A percentile compares a stretch with the other conserved stretches of the same genome.
These are phyloP conservation scores for Nakazawaea sp. DNA, from an alignment of 805 yeast genomes.

Conservation along the genomic window DNA sequence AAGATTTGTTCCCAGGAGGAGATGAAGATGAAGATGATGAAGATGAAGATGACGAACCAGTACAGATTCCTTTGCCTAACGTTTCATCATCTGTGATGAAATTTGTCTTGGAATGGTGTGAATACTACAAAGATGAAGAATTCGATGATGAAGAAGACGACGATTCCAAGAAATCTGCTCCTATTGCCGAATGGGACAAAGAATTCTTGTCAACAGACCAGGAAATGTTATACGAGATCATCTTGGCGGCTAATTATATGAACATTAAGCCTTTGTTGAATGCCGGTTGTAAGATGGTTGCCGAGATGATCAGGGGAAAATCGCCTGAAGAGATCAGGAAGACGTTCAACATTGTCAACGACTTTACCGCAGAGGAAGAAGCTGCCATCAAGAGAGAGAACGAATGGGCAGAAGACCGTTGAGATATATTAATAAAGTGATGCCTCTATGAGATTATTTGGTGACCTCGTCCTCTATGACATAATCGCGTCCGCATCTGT, in stretches of 20 bases:
- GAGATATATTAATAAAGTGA: neutral
- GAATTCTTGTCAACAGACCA: slow-evolving; percentile 91
- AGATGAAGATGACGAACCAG: slow-evolving; percentile 59
- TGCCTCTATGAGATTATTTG: no score
- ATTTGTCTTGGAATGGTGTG: slow-evolving; percentile 95
- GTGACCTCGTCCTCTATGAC: no score
- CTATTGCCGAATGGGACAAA: slow-evolving; percentile 94
- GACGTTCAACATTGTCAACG: slow-evolving; percentile 74
- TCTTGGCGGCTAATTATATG: slow-evolving; percentile 73
- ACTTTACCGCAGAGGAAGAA: slow-evolving; percentile 82
- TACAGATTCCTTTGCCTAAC: slow-evolving; percentile 84
- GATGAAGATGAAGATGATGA: slow-evolving; percentile 16
- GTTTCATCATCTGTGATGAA: slow-evolving; percentile 82
- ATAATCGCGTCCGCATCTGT: no score
- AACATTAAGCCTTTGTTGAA: slow-evolving; percentile 70
- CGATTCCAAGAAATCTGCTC: slow-evolving; percentile 81
- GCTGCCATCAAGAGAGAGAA: slow-evolving; percentile 83
- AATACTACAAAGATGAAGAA: slow-evolving; percentile 78
- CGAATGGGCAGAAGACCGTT: slow-evolving; percentile 86
- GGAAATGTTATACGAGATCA: slow-evolving; percentile 77
- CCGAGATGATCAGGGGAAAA: slow-evolving; percentile 78
- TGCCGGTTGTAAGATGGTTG: slow-evolving; percentile 76
- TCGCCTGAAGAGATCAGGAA: slow-evolving; percentile 76
- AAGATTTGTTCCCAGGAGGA: slow-evolving; percentile 41
- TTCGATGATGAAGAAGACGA: slow-evolving; percentile 77